Evolutionary conservation across 768 basidiomycete species (phyloP).

Genomic region (Mycena alexandri): DNA sequence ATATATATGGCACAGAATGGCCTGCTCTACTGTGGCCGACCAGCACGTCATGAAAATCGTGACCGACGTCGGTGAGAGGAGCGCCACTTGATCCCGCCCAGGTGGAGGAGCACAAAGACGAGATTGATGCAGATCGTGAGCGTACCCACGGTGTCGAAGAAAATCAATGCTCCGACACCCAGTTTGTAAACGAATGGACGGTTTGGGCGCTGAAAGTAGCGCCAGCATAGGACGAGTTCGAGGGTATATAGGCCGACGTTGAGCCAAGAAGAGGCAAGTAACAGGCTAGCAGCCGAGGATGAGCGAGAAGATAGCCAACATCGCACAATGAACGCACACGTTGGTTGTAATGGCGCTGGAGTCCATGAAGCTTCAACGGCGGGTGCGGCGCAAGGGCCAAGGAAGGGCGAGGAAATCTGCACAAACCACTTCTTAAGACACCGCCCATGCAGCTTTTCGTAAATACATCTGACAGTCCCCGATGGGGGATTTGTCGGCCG

Average conservation of each 20-base stretch:
- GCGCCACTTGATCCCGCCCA: background rate
- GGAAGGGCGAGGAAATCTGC: background rate
- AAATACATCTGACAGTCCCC: too few relatives aligned
- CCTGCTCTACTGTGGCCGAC: slow-evolving; percentile 16
- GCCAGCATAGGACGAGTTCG: slow-evolving; percentile 8
- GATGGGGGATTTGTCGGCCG: background rate
- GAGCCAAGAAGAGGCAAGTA: slow-evolving; percentile 15
- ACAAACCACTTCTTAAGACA: slow-evolving; percentile 3
- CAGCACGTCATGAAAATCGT: slow-evolving; percentile 11
- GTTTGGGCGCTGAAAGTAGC: slow-evolving; percentile 14
- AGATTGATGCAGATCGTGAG: slow-evolving; percentile 6
- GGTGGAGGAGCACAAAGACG: background rate
- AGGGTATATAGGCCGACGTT: slow-evolving; percentile 12
- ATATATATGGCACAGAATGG: slow-evolving; percentile 13
- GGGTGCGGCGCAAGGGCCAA: background rate
- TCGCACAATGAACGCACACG: slow-evolving; percentile 5
- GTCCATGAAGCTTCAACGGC: slow-evolving; percentile 10
- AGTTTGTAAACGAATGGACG: slow-evolving; percentile 1
- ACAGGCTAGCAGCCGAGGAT: background rate
- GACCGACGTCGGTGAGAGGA: background rate
- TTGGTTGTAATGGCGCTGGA: background rate
- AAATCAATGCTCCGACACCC: background rate
- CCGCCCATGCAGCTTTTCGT: background rate
- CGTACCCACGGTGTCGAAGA: slow-evolving; percentile 13
- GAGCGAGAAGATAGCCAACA: background rate